Conservation (phyloP, 768 basidiomycete genomes). For the Leucocoprinus birnbaumii region DNA sequence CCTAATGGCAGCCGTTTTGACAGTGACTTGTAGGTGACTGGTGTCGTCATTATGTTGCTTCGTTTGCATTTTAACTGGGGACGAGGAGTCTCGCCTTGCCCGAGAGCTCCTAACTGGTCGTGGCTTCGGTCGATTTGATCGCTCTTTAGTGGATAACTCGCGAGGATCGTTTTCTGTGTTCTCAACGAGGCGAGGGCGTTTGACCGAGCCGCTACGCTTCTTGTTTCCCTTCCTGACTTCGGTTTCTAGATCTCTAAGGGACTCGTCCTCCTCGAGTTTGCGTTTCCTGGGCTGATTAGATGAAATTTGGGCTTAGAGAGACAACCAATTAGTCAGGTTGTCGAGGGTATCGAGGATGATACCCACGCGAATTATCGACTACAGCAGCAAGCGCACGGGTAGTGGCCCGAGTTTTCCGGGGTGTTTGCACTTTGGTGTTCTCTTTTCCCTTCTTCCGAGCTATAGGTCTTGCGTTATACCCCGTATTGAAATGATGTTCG, state of each 20-base stretch:
- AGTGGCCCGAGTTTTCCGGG: conserved; percentile 2
- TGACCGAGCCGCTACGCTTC: not conserved
- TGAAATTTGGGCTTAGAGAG: too few species aligned
- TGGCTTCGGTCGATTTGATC: not conserved
- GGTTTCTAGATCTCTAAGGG: not conserved
- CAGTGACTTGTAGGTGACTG: not conserved
- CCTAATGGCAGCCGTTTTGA: not conserved
- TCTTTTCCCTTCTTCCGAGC: not conserved
- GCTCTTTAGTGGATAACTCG: not conserved
- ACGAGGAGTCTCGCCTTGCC: conserved; percentile 30
- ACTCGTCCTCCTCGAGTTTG: not conserved
- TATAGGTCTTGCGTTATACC: too few species aligned
- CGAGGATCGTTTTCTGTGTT: not conserved
- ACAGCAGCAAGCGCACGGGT: not conserved
- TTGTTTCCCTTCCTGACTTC: not conserved
- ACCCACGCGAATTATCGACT: not conserved
- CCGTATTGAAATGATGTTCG: too few species aligned
- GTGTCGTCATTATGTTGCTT: not conserved
- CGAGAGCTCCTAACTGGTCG: conserved; percentile 26
- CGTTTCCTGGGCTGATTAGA: not conserved
- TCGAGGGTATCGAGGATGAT: not conserved
- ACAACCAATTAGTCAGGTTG: too few species aligned
- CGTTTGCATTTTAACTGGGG: conserved; percentile 8
- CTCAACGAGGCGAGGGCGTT: conserved; percentile 6
- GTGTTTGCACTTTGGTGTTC: not conserved